phyloP scores from a whole-genome alignment of 2,329 filamentous ascomycete genomes.

The Epichloe brachyelytri region DNA sequence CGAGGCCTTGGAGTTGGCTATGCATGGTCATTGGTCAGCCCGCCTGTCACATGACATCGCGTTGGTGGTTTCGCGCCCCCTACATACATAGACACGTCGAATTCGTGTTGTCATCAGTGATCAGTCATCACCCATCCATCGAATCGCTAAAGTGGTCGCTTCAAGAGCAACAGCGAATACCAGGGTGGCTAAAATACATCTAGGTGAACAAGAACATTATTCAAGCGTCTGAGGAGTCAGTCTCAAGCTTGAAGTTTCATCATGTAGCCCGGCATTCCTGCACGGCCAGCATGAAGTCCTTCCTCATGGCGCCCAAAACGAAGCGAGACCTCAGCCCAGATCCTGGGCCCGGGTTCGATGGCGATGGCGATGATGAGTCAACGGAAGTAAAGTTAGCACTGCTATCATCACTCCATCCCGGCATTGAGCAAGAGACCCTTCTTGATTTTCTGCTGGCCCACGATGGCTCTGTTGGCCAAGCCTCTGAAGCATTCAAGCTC shows the following conservation, averaged over 20 bases:
- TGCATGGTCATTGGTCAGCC: too few relatives aligned
- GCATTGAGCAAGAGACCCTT: slow-evolving; percentile 49
- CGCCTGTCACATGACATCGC: slow-evolving; percentile 3
- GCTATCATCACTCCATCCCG: slow-evolving; percentile 62
- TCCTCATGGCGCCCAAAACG: slow-evolving; percentile 30
- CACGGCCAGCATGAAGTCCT: slow-evolving; percentile 37
- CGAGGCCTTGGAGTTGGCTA: not conserved
- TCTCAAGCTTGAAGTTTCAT: not conserved
- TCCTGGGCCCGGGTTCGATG: slow-evolving; percentile 13
- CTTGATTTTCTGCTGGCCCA: slow-evolving; percentile 69
- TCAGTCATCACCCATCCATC: not conserved
- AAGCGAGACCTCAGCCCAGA: slow-evolving; percentile 34
- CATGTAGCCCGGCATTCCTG: not conserved
- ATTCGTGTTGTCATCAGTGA: not conserved
- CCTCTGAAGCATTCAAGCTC: slow-evolving; percentile 41
- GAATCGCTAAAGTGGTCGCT: not conserved
- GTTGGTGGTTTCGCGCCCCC: not conserved
- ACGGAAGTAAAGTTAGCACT: slow-evolving; percentile 86
- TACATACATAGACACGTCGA: not conserved
- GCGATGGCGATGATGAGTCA: slow-evolving; percentile 36
- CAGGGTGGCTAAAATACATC: not conserved
- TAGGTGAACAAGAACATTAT: not conserved
- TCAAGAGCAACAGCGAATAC: not conserved
- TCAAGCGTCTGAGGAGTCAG: not conserved
- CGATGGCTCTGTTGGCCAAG: slow-evolving; percentile 60